Conservation (phyloP, 495 filamentous ascomycete genomes). For the Penicillium diatomitis region DNA sequence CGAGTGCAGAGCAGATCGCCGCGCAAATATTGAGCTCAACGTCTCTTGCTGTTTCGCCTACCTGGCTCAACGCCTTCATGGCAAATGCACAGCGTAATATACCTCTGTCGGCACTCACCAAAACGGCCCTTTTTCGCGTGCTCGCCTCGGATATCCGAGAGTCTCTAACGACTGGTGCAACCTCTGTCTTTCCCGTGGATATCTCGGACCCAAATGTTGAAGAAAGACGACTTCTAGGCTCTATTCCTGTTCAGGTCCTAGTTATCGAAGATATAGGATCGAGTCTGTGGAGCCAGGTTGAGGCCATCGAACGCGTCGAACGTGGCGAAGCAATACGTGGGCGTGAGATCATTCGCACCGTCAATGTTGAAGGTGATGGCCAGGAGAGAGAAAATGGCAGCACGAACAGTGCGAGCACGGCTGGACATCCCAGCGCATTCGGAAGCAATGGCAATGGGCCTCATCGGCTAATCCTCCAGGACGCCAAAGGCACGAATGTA, state of each 20-base stretch:
- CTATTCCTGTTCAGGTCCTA: conserved; percentile 71
- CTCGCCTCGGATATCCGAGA: conserved; percentile 66
- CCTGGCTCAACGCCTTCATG: conserved; percentile 38
- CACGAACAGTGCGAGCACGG: conserved; percentile 3
- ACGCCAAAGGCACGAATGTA: conserved; percentile 58
- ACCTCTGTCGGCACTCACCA: conserved; percentile 60
- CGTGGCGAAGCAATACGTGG: conserved; percentile 77
- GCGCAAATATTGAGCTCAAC: conserved; percentile 35
- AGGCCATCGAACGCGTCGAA: conserved; percentile 72
- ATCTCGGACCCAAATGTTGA: conserved; percentile 41
- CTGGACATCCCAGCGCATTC: conserved; percentile 8
- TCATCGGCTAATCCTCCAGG: conserved; percentile 76
- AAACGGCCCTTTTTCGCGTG: conserved; percentile 74
- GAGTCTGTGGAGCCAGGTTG: conserved; percentile 75
- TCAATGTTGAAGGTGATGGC: conserved; percentile 43
- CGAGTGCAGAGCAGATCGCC: conserved; percentile 31
- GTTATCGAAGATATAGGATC: conserved; percentile 74
- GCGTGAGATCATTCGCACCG: conserved; percentile 68
- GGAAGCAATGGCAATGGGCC: conserved; percentile 42
- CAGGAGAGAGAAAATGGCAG: conserved; percentile 21
- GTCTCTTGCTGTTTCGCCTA: conserved; percentile 31
- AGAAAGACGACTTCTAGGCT: conserved; percentile 44
- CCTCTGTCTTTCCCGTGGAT: conserved; percentile 49
- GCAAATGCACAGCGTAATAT: conserved; percentile 40
- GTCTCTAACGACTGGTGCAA: conserved; percentile 40